Evolutionary conservation across 2,329 filamentous ascomycete genomes (phyloP).

Genomic region (Trichoderma harzianum): DNA sequence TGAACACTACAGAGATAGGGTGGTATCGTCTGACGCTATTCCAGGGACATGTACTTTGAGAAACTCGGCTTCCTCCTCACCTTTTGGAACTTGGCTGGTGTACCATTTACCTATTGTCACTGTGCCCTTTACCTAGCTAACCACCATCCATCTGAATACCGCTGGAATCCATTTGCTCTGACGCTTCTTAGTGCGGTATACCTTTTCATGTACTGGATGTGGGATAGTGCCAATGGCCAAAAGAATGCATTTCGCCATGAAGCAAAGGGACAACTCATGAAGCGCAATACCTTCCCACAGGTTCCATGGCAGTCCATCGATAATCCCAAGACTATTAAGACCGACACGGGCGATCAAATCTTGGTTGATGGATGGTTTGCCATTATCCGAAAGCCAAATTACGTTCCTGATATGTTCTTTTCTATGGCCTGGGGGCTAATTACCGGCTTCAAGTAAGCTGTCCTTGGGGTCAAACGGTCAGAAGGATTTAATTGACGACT

Average conservation of each 20-base stretch:
- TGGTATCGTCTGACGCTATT: constrained; percentile 17
- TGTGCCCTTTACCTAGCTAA: constrained; percentile 87
- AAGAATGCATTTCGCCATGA: constrained; percentile 87
- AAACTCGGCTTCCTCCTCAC: constrained; percentile 98
- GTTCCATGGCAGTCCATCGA: constrained; percentile 80
- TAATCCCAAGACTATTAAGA: constrained; percentile 75
- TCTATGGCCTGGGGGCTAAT: constrained; percentile 49
- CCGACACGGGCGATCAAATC: constrained; percentile 64
- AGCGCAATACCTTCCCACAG: constrained; percentile 81
- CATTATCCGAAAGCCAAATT: constrained; percentile 61
- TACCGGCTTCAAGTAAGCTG: constrained; percentile 44
- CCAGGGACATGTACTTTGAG: constrained; percentile 87
- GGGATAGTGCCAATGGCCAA: constrained; percentile 88
- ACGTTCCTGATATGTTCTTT: constrained; percentile 49
- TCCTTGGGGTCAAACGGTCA: background rate
- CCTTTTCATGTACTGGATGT: constrained; percentile 82
- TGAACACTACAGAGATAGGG: background rate
- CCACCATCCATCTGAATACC: constrained; percentile 73
- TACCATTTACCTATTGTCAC: constrained; percentile 89
- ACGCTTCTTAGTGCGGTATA: constrained; percentile 65
- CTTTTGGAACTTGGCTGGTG: constrained; percentile 94
- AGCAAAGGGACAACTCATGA: constrained; percentile 67
- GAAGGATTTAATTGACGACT: background rate
- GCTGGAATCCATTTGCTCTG: constrained; percentile 69
- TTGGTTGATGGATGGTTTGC: constrained; percentile 85